Base-by-base conservation (phyloP, 441 rosid genomes). In the Pelargonium myrrhifolium region DNA sequence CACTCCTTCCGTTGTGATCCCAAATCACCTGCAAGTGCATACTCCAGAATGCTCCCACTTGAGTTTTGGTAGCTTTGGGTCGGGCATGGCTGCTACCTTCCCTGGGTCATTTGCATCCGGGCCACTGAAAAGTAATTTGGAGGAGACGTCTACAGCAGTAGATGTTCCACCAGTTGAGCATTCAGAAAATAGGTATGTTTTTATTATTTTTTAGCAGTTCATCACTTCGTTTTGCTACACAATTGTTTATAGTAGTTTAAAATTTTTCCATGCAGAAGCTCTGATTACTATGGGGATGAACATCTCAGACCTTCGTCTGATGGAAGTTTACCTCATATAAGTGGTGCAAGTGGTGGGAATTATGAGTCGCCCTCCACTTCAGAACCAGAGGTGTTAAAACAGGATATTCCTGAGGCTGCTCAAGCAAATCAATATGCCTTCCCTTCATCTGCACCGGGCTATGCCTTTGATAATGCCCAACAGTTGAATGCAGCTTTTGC, bases 31-130 rank as follows among this genome's bases (percentile, higher is more conserved):
- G 68, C 92, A 88, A 79, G 85, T 94, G 70, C 91, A 94, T 74
- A 70, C 86, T 51, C 80, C 82, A 39, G 97, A 89, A 51, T 92
- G 96, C 81, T 83, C 93, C 0, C 99, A 92, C 78, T 82, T 94
- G 83, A 92, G 97, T 80, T 94, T 94, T 74, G 99, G 99, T 66
- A 94, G 97, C 72, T 94, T 93, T 77, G 98, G 94, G 72, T 35
- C 95, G 74, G 89, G 81, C 47, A 65, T 81, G 64, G 67, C 75
- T 74, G 76, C 86, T 65, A 68, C 65, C 17, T 78, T 82, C 64
- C 72, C 91, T 56, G 87, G 78, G 65, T 67, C 83, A 65, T 82
- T 80, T 76, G 82, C 84, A 62, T 79, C 94, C 65, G 81, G 75
- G 79, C 77, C 85, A 53, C 56, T 82, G 71, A 86, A 86, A 75